A percentile compares a stretch with the other conserved stretches of the same genome.
Conservation (phyloP, 2,329 filamentous ascomycete genomes). For the Hypoxylon sp. region DNA sequence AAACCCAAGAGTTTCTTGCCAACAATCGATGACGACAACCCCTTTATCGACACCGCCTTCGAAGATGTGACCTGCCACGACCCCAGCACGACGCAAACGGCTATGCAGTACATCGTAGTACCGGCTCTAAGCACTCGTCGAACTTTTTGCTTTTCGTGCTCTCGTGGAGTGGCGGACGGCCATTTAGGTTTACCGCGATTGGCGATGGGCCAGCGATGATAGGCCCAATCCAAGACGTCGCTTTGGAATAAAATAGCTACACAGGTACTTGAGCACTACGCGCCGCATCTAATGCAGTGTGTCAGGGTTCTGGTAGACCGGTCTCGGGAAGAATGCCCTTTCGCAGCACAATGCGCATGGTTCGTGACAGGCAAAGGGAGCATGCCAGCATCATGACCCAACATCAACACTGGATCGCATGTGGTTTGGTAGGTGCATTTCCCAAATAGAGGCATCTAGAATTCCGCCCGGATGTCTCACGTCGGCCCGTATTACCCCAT, state of each 20-base stretch:
- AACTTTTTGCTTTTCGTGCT: background rate
- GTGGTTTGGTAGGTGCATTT: constrained; percentile 24
- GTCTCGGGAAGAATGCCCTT: background rate
- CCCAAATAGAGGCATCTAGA: constrained; percentile 14
- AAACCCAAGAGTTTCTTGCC: background rate
- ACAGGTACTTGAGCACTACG: background rate
- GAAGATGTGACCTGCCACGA: background rate
- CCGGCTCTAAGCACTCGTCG: background rate
- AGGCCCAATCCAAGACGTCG: background rate
- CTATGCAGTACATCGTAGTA: background rate
- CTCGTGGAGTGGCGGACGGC: background rate
- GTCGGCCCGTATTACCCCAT: constrained; percentile 32
- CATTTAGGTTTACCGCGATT: constrained; percentile 6
- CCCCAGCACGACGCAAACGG: background rate
- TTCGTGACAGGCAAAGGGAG: background rate
- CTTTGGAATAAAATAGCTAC: background rate
- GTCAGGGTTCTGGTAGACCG: background rate
- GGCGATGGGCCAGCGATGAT: constrained; percentile 12
- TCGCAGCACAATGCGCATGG: constrained; percentile 7
- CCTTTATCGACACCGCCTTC: background rate
- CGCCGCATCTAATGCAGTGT: constrained; percentile 2
- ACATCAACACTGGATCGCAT: constrained; percentile 22
- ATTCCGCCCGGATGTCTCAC: constrained; percentile 9
- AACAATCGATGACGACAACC: background rate
- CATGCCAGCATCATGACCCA: constrained; percentile 13